These are phyloP conservation scores for Scolecobasidium constrictum DNA, from an alignment of 2,329 filamentous ascomycete genomes.

Conservation along the genomic window DNA sequence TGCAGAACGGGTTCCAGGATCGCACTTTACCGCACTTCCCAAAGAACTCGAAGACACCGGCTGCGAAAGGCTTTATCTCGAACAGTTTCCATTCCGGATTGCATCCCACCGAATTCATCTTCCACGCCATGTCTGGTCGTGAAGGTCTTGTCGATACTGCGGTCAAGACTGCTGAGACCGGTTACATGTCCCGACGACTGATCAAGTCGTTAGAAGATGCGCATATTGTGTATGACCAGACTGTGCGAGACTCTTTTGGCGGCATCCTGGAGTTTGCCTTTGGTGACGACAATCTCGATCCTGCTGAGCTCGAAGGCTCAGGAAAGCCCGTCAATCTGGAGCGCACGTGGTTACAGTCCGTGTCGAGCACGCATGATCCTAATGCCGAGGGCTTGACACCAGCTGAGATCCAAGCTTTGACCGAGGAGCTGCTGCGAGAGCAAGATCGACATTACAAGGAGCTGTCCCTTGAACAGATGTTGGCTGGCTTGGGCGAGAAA, in stretches of 20 bases:
- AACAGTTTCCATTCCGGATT: conserved; percentile 97
- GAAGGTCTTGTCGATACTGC: conserved; percentile 98
- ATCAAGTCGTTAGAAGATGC: conserved; percentile 98
- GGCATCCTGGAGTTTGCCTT: conserved; percentile 95
- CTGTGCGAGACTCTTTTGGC: conserved; percentile 80
- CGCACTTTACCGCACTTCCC: conserved; percentile 90
- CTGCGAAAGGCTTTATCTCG: conserved; percentile 89
- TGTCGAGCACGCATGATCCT: conserved; percentile 63
- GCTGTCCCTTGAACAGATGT: neutral
- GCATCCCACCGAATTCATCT: conserved; percentile 84
- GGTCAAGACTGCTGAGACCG: conserved; percentile 96
- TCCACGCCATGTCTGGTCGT: conserved; percentile 96
- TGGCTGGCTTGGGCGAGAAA: conserved; percentile 20
- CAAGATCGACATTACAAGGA: neutral
- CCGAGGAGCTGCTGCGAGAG: neutral
- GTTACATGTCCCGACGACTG: conserved; percentile 94
- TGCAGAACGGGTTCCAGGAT: conserved; percentile 93
- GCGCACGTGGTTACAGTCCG: conserved; percentile 72
- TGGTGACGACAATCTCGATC: conserved; percentile 89
- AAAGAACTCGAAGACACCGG: conserved; percentile 84
- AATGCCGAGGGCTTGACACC: conserved; percentile 60
- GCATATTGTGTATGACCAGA: conserved; percentile 87
- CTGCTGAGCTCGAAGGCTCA: conserved; percentile 93
- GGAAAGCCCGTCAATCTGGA: conserved; percentile 88
- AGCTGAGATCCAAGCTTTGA: conserved; percentile 27